Evolutionary conservation across 768 basidiomycete genomes (phyloP), one percentile per base, ranked within the genome.

Genomic region (Mycena vitilis): DNA sequence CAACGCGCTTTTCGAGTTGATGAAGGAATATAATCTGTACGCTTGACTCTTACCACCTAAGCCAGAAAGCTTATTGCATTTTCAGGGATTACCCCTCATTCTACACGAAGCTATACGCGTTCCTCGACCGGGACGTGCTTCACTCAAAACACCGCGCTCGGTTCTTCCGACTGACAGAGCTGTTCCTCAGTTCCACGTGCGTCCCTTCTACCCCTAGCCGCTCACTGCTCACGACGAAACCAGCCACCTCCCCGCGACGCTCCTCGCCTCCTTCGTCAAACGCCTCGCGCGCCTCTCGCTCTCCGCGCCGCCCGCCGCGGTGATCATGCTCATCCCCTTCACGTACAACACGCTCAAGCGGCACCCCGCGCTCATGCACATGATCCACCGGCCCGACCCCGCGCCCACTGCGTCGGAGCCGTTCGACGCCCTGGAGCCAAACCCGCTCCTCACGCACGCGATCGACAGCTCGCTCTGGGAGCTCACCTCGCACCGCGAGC

Each of bases 221-320:
- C 47, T 63, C 25, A 51, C 48, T 40, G 59, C 48, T 60, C 22
- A 47, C 42, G 48, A 8, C 18, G 2, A 8, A 20, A 57, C 34
- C 49, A 82, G 95, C 5, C 95, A 96, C 79, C 84, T 99, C 16
- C 95, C 98, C 3, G 89, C 94, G 1, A 88, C 92, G 2, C 86
- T 99, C n/a, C 86, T 99, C 25, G 97, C 97, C 9, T 95, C 97
- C 0, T 99, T 99, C 78, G 84, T 98, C 75, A 99, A 99, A 78
- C 90, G 95, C 7, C 86, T 99, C 37, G 88, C 95, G 3, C 88
- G 94, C 15, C 84, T 99, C 3, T 91, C 95, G 10, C 85, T 99
- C 13, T 82, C 83, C 37, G 95, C 96, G 0, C 94, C 96, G 0
- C 96, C 98, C 10, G 90, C 96, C 16, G 96, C 93, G 0, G 90